A percentile compares a stretch with the other conserved stretches of the same genome.
Evolutionary conservation across 1,139 yeast genomes (phyloP).

Genomic region (Hemisphaericaspora xylanilytica): DNA sequence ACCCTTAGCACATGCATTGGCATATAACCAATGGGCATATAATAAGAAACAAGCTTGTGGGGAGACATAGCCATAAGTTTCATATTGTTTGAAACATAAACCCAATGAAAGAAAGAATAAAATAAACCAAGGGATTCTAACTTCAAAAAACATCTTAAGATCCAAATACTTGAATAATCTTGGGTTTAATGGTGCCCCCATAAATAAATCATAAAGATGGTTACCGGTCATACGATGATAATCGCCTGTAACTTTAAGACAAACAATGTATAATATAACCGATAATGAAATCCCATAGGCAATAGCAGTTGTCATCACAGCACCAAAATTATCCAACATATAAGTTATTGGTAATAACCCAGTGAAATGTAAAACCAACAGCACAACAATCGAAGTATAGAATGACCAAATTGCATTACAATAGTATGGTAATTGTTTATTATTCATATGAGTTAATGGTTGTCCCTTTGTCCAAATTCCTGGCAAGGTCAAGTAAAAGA

Average conservation of each 20-base stretch:
- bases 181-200: constrained; percentile 98
- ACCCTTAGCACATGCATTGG: constrained; percentile 96
- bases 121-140: constrained; percentile 94
- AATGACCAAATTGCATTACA: constrained; percentile 90
- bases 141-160: constrained; percentile 95
- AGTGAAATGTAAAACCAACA: constrained; percentile 63
- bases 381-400: constrained; percentile 62
- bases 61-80: constrained; percentile 72
- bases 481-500: constrained; percentile 83
- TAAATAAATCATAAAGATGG: constrained; percentile 83
- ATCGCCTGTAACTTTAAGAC: constrained; percentile 64
- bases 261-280: constrained; percentile 58
- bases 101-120: constrained; percentile 76
- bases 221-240: constrained; percentile 91
- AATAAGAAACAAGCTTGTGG: constrained; percentile 74
- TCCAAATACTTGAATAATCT: constrained; percentile 84
- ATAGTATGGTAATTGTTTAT: constrained; percentile 81
- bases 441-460: constrained; percentile 77
- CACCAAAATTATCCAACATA: constrained; percentile 79
- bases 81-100: constrained; percentile 74
- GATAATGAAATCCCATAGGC: constrained; percentile 71
- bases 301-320: constrained; percentile 90
- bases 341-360: constrained; percentile 72
- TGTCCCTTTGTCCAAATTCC: constrained; percentile 96
- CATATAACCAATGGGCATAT: constrained; percentile 89